Evolutionary conservation across 257 asterid genomes (phyloP), one percentile per base, ranked within the genome.

Genomic region (Solanum gracilifrons): DNA sequence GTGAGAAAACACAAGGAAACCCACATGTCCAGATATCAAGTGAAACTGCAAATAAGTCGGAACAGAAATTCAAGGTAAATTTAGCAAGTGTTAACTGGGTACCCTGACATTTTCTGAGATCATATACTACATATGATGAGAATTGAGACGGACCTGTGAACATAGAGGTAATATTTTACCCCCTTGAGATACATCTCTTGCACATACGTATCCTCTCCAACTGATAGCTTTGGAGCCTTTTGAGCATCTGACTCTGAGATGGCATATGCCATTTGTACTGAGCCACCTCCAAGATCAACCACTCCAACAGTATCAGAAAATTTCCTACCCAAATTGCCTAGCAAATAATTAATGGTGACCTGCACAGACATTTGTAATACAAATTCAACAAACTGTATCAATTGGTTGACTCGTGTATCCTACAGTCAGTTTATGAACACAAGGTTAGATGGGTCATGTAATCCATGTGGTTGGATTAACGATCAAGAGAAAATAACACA

Each of bases 211-310:
- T 86, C 39, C 88, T 91, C 93, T 48, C 90, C 91, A 84, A 83
- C 84, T 29, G 89, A 87, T 43, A 86, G 48, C 84, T 85, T 91
- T 36, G 93, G 91, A 71, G 93, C 91, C 87, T 91, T 90, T 6
- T 91, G 89, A 72, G 91, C 92, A 87, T 91, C 92, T 36, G 91
- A 36, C 84, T 91, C 92, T 62, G 93, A 86, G 66, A 91, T 88
- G 33, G 93, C 93, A 89, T 91, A 91, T 69, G 93, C 93, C 93
- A 91, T 91, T 84, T 91, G 93, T 72, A 91, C 93, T 83, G 93
- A 91, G 79, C 93, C 93, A 88, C 93, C 93, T 84, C 93, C 98
- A 29, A 96, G 96, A 89, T 96, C 98, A 64, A 96, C 92, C 68
- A 94, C 95, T 9, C 92, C 96, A 9, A 95, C 94, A 0, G 98